Conservation (phyloP, 108 stramenopile genomes). For the Fistulifera solaris region DNA sequence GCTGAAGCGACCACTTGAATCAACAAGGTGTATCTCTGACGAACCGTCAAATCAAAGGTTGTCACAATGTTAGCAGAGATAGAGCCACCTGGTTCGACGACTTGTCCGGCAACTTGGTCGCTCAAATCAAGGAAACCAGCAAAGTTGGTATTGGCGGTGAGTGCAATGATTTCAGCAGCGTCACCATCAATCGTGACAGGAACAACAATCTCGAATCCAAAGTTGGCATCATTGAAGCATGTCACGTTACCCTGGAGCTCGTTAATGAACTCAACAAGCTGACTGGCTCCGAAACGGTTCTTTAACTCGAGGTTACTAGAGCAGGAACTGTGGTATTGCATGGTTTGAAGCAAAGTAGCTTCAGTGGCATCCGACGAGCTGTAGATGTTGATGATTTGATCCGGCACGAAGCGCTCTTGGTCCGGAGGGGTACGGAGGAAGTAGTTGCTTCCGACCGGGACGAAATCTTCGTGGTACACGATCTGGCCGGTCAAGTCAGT, state of each 20-base stretch:
- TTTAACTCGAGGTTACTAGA: neutral
- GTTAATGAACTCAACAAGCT: slow-evolving; percentile 2
- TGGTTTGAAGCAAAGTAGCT: slow-evolving; percentile 3
- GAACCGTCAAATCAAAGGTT: too few species aligned
- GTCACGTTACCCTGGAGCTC: slow-evolving; percentile 5
- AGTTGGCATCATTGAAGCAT: too few species aligned
- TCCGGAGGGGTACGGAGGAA: neutral
- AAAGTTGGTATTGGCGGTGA: too few species aligned
- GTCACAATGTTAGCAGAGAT: too few species aligned
- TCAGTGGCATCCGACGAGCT: neutral
- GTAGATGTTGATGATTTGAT: neutral
- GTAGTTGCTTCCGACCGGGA: neutral
- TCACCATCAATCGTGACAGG: too few species aligned
- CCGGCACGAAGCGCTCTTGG: neutral
- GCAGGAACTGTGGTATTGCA: slow-evolving; percentile 3
- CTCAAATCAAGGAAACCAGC: too few species aligned
- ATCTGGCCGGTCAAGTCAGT: neutral
- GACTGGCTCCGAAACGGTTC: slow-evolving; percentile 4
- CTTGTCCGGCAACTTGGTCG: too few species aligned
- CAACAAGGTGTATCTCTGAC: too few species aligned
- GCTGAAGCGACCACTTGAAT: too few species aligned
- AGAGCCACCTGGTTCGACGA: too few species aligned
- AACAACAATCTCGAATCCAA: too few species aligned
- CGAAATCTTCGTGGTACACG: slow-evolving; percentile 1
- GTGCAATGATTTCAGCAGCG: too few species aligned